Conservation (phyloP, 306 rosid species). For the Begonia masoniana region DNA sequence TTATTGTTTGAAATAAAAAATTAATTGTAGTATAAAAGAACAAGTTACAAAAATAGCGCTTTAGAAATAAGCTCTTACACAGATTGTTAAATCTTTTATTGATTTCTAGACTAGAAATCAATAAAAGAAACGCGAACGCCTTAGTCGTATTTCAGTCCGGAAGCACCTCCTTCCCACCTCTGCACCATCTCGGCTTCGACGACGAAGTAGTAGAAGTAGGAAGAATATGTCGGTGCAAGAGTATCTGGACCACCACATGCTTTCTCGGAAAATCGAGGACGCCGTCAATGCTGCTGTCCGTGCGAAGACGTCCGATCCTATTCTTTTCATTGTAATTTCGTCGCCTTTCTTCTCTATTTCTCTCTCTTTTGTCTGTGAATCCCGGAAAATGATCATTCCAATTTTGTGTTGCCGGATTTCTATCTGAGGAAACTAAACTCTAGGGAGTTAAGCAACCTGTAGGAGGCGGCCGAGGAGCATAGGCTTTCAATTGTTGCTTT, state of each 20-base stretch:
- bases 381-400: neutral
- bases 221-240: constrained; percentile 74
- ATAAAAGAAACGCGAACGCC: too few relatives aligned
- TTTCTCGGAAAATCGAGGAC: constrained; percentile 88
- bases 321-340: constrained; percentile 67
- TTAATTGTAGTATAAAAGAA: too few relatives aligned
- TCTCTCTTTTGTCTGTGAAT: constrained; percentile 2
- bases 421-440: neutral
- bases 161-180: too few relatives aligned
- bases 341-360: neutral
- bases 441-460: too few relatives aligned
- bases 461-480: too few relatives aligned
- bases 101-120: too few relatives aligned
- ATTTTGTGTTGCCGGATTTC: neutral
- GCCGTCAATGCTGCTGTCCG: constrained; percentile 97
- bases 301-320: constrained; percentile 86
- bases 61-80: too few relatives aligned
- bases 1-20: too few relatives aligned
- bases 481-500: too few relatives aligned
- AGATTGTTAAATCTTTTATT: too few relatives aligned
- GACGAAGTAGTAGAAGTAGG: constrained; percentile 7
- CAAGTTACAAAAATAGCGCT: too few relatives aligned
- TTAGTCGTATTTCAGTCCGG: too few relatives aligned
- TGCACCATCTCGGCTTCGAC: neutral
- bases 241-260: constrained; percentile 65